Evolutionary conservation across 2,329 filamentous ascomycete species (phyloP).

Genomic region (Aspergillus sp.): DNA sequence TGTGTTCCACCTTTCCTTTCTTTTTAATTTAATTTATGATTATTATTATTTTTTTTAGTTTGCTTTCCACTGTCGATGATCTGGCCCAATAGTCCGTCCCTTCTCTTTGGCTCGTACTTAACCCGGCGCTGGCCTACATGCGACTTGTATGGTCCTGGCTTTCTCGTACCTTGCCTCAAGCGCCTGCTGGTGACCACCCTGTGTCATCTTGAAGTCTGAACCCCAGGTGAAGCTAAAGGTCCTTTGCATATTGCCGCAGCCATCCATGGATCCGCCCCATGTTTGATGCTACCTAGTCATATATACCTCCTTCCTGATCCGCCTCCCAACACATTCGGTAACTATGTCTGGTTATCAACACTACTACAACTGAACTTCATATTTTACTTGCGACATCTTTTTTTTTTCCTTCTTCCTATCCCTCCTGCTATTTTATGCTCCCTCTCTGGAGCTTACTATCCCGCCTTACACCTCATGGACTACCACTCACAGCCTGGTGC

Average conservation of each 20-base stretch:
- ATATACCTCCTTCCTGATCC: conserved; percentile 11
- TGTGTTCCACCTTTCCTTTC: conserved; percentile 6
- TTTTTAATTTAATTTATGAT: conserved; percentile 17
- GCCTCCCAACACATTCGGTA: background rate
- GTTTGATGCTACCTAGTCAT: conserved; percentile 15
- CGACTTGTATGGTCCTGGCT: conserved; percentile 1
- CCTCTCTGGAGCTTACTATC: background rate
- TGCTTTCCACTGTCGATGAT: conserved; percentile 7
- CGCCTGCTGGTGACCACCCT: conserved; percentile 21
- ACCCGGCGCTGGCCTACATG: conserved; percentile 5
- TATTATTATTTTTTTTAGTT: conserved; percentile 8
- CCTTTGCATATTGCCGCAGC: conserved; percentile 23
- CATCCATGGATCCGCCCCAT: conserved; percentile 20
- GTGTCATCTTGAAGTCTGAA: conserved; percentile 15
- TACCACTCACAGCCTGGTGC: conserved; percentile 29
- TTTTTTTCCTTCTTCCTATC: background rate
- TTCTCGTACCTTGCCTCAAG: conserved; percentile 22
- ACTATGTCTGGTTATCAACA: background rate
- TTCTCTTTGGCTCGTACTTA: background rate
- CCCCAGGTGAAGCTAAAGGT: conserved; percentile 19
- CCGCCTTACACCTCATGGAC: conserved; percentile 27
- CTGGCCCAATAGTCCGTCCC: conserved; percentile 11
- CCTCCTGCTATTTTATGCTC: background rate
- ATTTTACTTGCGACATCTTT: too few relatives aligned
- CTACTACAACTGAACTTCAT: conserved; percentile 12